A percentile compares a stretch with the other conserved stretches of the same genome.
These are phyloP conservation scores for Globisporangium acanthophoron DNA, from an alignment of 352 stramenopile species.

Conservation along the genomic window DNA sequence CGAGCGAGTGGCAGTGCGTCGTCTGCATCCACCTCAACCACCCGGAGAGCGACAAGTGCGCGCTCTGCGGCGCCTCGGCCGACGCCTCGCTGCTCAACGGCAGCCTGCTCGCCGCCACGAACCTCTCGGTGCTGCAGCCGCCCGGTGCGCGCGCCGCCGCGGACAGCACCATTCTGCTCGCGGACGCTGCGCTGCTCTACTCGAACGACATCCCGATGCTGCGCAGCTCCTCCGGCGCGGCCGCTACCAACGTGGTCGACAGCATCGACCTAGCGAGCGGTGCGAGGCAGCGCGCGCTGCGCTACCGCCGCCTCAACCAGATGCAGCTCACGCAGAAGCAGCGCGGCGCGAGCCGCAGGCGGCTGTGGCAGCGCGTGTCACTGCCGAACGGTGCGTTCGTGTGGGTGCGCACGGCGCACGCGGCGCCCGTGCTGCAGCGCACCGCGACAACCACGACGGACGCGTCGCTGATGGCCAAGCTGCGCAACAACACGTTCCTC, in stretches of 20 bases:
- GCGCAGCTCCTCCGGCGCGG: constrained; percentile 12
- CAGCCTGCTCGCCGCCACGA: constrained; percentile 24
- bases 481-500: constrained; percentile 56
- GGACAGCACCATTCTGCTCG: constrained; percentile 14
- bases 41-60: constrained; percentile 51
- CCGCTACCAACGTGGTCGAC: constrained; percentile 8
- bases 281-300: constrained; percentile 46
- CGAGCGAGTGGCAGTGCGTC: constrained; percentile 68
- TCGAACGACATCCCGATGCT: constrained; percentile 18
- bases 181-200: constrained; percentile 12
- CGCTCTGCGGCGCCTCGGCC: constrained; percentile 55
- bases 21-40: constrained; percentile 76
- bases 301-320: constrained; percentile 57
- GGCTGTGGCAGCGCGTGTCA: constrained; percentile 58
- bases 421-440: constrained; percentile 19
- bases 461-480: constrained; percentile 41
- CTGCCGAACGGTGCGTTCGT: constrained; percentile 54
- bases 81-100: constrained; percentile 45
- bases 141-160: constrained; percentile 5
- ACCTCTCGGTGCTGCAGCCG: constrained; percentile 16
- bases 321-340: constrained; percentile 70
- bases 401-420: constrained; percentile 47
- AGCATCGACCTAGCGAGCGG: constrained; percentile 27
- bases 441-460: constrained; percentile 14
- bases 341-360: constrained; percentile 37